phyloP scores from a whole-genome alignment of 345 rosid genomes.

The Hibiscus tridactylites region DNA sequence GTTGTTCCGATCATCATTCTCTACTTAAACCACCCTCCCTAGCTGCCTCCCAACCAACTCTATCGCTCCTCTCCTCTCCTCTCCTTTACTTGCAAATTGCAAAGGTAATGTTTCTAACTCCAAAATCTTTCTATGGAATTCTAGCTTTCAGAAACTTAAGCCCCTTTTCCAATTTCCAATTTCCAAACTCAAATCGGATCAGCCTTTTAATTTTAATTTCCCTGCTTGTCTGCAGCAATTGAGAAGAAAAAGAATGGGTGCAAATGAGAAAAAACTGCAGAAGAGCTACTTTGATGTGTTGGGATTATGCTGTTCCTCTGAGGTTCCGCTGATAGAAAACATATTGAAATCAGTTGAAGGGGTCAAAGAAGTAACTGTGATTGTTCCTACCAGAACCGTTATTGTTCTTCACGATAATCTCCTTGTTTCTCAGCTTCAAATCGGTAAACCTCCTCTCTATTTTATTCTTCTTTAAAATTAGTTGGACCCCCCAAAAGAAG shows the following conservation, averaged over 20 bases:
- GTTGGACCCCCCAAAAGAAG: neutral
- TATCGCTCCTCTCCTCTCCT: neutral
- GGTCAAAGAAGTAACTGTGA: slow-evolving; percentile 51
- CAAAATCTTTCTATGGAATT: neutral
- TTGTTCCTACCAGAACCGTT: slow-evolving; percentile 74
- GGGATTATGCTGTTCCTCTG: slow-evolving; percentile 88
- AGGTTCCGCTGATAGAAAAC: slow-evolving; percentile 69
- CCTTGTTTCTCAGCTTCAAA: slow-evolving; percentile 58
- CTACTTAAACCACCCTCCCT: neutral
- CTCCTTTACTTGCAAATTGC: neutral
- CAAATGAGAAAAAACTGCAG: slow-evolving; percentile 26
- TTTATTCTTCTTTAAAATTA: neutral
- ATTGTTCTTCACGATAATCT: slow-evolving; percentile 75
- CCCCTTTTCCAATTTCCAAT: neutral
- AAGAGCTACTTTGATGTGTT: slow-evolving; percentile 85
- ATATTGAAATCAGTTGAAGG: slow-evolving; percentile 57
- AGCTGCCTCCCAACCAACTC: neutral
- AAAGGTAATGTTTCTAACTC: neutral
- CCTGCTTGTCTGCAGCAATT: neutral
- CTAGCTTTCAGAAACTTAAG: neutral
- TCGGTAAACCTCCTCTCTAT: slow-evolving; percentile 34
- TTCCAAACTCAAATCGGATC: neutral
- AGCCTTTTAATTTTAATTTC: neutral
- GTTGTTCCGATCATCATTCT: neutral
- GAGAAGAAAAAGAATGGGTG: neutral